These are phyloP conservation scores for Strobilomyces dryophilus DNA, from an alignment of 768 basidiomycete genomes.

Conservation along the genomic window DNA sequence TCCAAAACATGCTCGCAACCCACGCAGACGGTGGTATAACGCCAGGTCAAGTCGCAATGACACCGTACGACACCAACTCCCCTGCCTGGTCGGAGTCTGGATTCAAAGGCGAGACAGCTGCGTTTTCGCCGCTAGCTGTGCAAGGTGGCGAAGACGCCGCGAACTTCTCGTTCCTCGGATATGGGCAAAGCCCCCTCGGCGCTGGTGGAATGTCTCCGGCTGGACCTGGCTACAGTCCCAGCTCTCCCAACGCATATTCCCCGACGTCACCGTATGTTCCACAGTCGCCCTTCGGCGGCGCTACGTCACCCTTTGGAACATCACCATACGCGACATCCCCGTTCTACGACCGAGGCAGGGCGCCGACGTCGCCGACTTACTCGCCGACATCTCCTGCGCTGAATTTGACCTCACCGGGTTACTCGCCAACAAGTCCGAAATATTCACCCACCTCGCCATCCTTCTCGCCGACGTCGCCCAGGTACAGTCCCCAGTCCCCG, in stretches of 20 bases:
- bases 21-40: constrained; percentile 88
- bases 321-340: constrained; percentile 85
- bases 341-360: constrained; percentile 65
- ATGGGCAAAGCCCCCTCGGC: constrained; percentile 82
- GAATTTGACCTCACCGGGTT: constrained; percentile 75
- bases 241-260: constrained; percentile 85
- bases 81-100: constrained; percentile 75
- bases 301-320: constrained; percentile 77
- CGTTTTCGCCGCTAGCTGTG: constrained; percentile 93
- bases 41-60: constrained; percentile 89
- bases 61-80: constrained; percentile 92
- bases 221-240: constrained; percentile 84
- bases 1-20: constrained; percentile 73
- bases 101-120: constrained; percentile 81
- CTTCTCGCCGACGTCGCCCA: constrained; percentile 82
- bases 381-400: constrained; percentile 85
- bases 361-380: constrained; percentile 76
- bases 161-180: constrained; percentile 69
- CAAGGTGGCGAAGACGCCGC: constrained; percentile 81
- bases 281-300: constrained; percentile 78
- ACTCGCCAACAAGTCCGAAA: constrained; percentile 67
- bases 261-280: constrained; percentile 89
- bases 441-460: constrained; percentile 83
- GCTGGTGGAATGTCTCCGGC: constrained; percentile 88
- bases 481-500: constrained; percentile 86